Evolutionary conservation across 83 land plant species (phyloP).

Genomic region (Diphasiastrum complanatum): DNA sequence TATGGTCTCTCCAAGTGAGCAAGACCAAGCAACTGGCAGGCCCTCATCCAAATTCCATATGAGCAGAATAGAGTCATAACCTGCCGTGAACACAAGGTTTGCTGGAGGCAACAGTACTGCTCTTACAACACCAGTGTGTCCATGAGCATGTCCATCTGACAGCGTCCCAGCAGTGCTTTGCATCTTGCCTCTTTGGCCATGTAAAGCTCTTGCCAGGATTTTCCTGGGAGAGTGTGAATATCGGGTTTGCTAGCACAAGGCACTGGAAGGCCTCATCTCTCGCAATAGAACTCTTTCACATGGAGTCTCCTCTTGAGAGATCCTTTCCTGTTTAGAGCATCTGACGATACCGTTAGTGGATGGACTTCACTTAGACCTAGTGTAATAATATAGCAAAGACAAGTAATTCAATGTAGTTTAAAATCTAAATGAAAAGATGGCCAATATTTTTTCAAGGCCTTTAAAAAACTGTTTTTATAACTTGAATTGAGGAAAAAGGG

Average conservation of each 20-base stretch:
- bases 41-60: constrained; percentile 95
- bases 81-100: constrained; percentile 73
- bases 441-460: no score
- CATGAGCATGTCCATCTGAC: constrained; percentile 56
- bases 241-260: constrained; percentile 3
- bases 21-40: constrained; percentile 48
- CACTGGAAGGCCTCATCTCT: constrained; percentile 86
- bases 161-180: constrained; percentile 75
- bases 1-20: constrained; percentile 65
- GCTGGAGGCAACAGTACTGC: constrained; percentile 69
- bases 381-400: no score
- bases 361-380: no score
- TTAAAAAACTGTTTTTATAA: no score
- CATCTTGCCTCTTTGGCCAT: constrained; percentile 77
- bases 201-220: constrained; percentile 76
- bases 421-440: no score
- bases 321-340: neutral
- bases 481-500: no score
- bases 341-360: neutral
- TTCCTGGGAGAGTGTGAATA: constrained; percentile 27
- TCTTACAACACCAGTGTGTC: constrained; percentile 78
- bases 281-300: constrained; percentile 85
- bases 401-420: no score
- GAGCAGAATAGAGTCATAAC: constrained; percentile 71
- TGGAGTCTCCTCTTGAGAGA: neutral